phyloP scores from a whole-genome alignment of 805 yeast species.

The Teunomyces stri region DNA sequence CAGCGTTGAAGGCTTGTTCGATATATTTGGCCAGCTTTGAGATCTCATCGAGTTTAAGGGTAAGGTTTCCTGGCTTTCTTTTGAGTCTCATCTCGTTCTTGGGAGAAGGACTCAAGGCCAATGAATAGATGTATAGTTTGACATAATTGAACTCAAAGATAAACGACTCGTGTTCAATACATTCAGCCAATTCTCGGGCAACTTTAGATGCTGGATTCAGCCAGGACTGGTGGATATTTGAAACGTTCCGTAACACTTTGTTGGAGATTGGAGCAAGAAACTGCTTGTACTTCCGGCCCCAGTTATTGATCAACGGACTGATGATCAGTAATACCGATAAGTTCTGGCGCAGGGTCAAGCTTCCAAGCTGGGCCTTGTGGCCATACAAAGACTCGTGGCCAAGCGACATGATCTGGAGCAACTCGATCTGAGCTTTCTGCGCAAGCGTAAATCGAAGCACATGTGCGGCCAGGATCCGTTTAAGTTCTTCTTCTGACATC shows the following conservation, averaged over 20 bases:
- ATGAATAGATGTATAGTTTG: conserved; percentile 76
- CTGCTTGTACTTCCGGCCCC: conserved; percentile 66
- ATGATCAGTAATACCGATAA: conserved; percentile 69
- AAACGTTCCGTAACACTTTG: conserved; percentile 31
- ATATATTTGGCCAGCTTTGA: conserved; percentile 73
- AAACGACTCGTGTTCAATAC: conserved; percentile 65
- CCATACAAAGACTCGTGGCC: conserved; percentile 84
- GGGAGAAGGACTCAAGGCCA: conserved; percentile 59
- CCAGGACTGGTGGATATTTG: conserved; percentile 21
- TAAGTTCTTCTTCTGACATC: conserved; percentile 34
- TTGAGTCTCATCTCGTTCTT: conserved; percentile 15
- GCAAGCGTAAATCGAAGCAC: conserved; percentile 51
- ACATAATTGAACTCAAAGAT: conserved; percentile 84
- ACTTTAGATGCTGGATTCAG: conserved; percentile 32
- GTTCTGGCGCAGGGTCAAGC: conserved; percentile 58
- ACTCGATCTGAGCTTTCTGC: conserved; percentile 77
- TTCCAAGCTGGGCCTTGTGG: conserved; percentile 52
- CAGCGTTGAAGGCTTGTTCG: conserved; percentile 78
- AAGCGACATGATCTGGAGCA: conserved; percentile 72
- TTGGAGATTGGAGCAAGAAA: conserved; percentile 42
- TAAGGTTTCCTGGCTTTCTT: conserved; percentile 17
- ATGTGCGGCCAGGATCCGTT: conserved; percentile 22
- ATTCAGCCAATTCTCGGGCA: conserved; percentile 35
- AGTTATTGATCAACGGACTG: conserved; percentile 72
- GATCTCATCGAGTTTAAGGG: conserved; percentile 63